Evolutionary conservation across 768 basidiomycete species (phyloP).

Genomic region (Termitomyces sp.): DNA sequence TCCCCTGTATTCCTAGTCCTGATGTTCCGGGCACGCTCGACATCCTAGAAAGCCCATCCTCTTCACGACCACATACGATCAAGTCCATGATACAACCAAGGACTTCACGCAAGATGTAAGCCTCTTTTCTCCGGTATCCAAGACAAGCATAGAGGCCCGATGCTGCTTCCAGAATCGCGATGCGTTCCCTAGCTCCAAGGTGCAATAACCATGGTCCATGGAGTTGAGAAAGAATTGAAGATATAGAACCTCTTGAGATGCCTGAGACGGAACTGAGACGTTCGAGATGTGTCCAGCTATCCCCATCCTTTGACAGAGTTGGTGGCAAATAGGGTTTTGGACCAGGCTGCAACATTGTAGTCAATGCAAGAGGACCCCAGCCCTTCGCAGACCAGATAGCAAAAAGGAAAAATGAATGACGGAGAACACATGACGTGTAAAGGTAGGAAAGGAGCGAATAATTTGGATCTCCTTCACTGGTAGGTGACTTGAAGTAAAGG

Average conservation of each 20-base stretch:
- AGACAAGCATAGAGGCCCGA: conserved; percentile 75
- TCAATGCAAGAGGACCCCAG: conserved; percentile 76
- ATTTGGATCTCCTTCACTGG: conserved; percentile 50
- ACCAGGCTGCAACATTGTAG: conserved; percentile 65
- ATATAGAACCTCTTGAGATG: conserved; percentile 64
- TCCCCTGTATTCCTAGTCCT: conserved; percentile 44
- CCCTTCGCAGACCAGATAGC: conserved; percentile 84
- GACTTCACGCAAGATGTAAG: conserved; percentile 79
- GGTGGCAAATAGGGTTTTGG: conserved; percentile 55
- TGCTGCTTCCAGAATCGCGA: conserved; percentile 61
- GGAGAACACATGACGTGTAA: conserved; percentile 61
- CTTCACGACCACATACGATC: conserved; percentile 79
- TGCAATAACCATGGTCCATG: conserved; percentile 88
- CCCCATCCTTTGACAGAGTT: conserved; percentile 42
- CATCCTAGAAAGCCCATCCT: conserved; percentile 46
- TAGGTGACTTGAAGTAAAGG: conserved; percentile 57
- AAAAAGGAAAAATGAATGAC: conserved; percentile 70
- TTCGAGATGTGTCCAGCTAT: conserved; percentile 49
- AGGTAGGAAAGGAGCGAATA: conserved; percentile 62
- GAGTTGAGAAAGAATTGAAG: conserved; percentile 56
- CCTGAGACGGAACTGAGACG: conserved; percentile 64
- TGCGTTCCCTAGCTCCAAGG: conserved; percentile 69
- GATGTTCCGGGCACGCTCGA: conserved; percentile 33
- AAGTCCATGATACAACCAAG: conserved; percentile 81
- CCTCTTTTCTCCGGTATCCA: conserved; percentile 86